phyloP scores from a whole-genome alignment of 345 rosid species.

The Eucalyptus pumila region DNA sequence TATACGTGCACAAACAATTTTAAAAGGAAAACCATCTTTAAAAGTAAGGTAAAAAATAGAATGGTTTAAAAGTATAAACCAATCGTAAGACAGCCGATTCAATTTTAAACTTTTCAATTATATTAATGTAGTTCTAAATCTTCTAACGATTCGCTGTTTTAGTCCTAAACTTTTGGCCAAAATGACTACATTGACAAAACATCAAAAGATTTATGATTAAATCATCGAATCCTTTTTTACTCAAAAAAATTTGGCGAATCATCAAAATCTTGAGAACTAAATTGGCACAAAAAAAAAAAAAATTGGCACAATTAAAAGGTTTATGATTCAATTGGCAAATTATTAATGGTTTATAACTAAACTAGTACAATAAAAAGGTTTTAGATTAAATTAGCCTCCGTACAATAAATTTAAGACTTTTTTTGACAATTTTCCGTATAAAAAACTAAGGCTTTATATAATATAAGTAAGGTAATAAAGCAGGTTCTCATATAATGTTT shows the following conservation, averaged over 20 bases:
- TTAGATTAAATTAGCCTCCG: accelerated
- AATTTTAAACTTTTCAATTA: too few relatives aligned
- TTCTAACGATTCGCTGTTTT: accelerated
- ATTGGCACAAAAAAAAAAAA: too few relatives aligned
- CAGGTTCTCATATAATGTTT: neutral
- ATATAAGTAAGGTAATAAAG: neutral
- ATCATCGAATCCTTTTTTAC: too few relatives aligned
- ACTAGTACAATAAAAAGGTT: too few relatives aligned
- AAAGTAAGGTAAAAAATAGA: neutral
- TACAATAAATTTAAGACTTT: neutral
- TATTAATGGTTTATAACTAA: too few relatives aligned
- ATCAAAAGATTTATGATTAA: too few relatives aligned
- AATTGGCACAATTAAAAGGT: too few relatives aligned
- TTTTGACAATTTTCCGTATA: neutral
- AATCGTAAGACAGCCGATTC: accelerated
- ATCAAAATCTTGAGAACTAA: neutral
- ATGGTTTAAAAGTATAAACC: too few relatives aligned
- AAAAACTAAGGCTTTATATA: neutral
- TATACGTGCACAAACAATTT: neutral
- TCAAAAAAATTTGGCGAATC: too few relatives aligned
- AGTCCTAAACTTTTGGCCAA: neutral
- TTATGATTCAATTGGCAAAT: neutral
- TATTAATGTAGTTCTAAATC: too few relatives aligned
- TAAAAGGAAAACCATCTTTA: neutral
- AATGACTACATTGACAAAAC: too few relatives aligned